Percentiles rank a stretch among this genome's conserved stretches.
Evolutionary conservation across 495 filamentous ascomycete genomes (phyloP).

Genomic region (Podospora pseudoanserina): DNA sequence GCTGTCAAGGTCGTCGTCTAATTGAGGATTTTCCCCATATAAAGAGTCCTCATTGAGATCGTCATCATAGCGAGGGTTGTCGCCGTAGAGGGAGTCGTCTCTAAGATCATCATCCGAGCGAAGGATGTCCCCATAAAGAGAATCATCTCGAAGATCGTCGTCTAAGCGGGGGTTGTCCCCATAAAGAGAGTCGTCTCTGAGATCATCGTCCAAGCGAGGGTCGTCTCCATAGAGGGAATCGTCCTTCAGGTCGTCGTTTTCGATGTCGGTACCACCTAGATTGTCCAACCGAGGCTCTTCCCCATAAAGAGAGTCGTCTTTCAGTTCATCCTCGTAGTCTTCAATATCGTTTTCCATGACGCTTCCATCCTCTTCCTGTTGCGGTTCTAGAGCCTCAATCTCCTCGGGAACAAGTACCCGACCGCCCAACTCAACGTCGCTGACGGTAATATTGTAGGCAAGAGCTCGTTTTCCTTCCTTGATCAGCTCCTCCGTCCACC

Average conservation of each 20-base stretch:
- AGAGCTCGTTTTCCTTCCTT: constrained; percentile 82
- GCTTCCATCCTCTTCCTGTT: constrained; percentile 51
- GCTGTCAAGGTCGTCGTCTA: background rate
- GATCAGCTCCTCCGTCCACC: constrained; percentile 85
- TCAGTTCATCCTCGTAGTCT: constrained; percentile 15
- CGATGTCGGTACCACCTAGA: constrained; percentile 1
- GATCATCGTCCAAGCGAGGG: constrained; percentile 16
- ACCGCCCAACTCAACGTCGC: constrained; percentile 77
- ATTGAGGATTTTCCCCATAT: no score
- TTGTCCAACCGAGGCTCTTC: background rate
- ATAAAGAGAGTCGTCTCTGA: constrained; percentile 22
- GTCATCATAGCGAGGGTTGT: background rate
- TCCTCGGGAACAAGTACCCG: constrained; percentile 62
- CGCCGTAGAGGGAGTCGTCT: background rate
- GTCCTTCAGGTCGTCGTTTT: constrained; percentile 22
- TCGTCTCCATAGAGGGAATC: constrained; percentile 27
- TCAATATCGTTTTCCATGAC: constrained; percentile 42
- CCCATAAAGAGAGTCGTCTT: constrained; percentile 3
- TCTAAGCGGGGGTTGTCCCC: constrained; percentile 24
- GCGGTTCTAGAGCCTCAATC: constrained; percentile 31
- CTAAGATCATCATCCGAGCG: background rate
- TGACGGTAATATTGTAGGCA: constrained; percentile 68
- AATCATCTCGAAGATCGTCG: background rate
- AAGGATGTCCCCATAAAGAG: background rate
- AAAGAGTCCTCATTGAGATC: background rate